Base-by-base conservation (phyloP, 805 yeast species). In the Ogataea nitratoaversa region DNA sequence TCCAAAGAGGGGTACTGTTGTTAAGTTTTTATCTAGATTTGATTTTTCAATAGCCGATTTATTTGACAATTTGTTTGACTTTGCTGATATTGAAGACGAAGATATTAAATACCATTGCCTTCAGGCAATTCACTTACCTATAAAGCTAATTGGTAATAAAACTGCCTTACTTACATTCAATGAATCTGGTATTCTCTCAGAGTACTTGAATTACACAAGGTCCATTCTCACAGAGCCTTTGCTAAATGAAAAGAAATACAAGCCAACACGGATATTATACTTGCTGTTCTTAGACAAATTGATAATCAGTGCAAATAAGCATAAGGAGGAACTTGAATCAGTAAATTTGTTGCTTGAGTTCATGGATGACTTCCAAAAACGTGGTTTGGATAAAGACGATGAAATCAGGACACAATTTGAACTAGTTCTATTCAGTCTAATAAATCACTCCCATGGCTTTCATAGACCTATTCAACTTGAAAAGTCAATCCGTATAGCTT, bases 231-330 rank as follows among this genome's bases (percentile, higher is more conserved):
- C 12, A n/a, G 14, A 22, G 6, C 32, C 27, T 11, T 7, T 12
- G 11, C n/a, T 16, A 6, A 23, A 23, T 9, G 27, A 24, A 18
- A n/a, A 28, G 3, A 14, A 18, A 4, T 17, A 30, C n/a, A 36
- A 39, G 23, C 37, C 18, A 17, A 25, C 39, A 4, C 23, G 36
- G 20, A 18, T 34, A 5, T 14, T 43, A 17, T 32, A 39, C 19
- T 16, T 43, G 5, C 19, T 38, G 19, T 43, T 43, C 19, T 36
- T 43, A 23, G 49, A 42, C 41, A 52, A 49, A 40, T 25, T 52
- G 30, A 38, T 50, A 13, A 24, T 36, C 8, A 42, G 32, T 18
- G n/a, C n/a, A n/a, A n/a, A n/a, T n/a, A n/a, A n/a, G n/a, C n/a
- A n/a, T n/a, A n/a, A n/a, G n/a, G n/a, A n/a, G n/a, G n/a, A n/a